Base-by-base conservation (phyloP, 495 filamentous ascomycete species). In the Aspergillus conjunctus region DNA sequence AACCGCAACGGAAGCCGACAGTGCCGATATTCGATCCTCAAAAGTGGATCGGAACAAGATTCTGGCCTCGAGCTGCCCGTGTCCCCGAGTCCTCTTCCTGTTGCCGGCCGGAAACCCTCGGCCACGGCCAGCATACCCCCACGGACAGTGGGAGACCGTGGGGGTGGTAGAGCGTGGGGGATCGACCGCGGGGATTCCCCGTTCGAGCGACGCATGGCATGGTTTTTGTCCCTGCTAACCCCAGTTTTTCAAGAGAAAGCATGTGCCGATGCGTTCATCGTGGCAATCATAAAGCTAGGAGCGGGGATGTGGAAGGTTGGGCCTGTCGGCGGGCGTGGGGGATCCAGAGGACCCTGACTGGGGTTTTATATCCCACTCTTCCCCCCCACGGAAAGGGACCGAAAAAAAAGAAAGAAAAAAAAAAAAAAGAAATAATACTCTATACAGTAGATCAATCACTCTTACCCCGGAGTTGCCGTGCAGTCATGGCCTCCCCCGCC, bases 141-240 rank as follows among this genome's bases (percentile, higher is more conserved):
- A 41, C 37, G 37, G 11, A 0, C 37, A 14, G 6, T 9, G 6
- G 12, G 6, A 4, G 11, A 4, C 37, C 33, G 50, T 48, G 44
- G 44, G 44, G 44, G 44, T 48, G n/a, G 20, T 17, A 20, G 17
- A 20, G 18, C 20, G 21, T 32, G 49, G 21, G 49, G 49, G 49
- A 51, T 32, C 30, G 14, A 31, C 49, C 4, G 49, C 49, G 49
- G 49, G 49, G 49, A 51, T 51, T 51, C 32, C 49, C 49, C n/a
- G 12, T 32, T 32, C 3, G 8, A 32, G 5, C 12, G 0, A 11
- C 12, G 0, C 12, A 10, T 31, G 26, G 22, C 44, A 48, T 41
- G 12, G 20, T 11, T 14, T 6, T 11, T 6, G 10, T 54, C n/a
- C 21, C 49, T 12, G 9, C 49, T 0, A 5, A 31, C 30, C 49